phyloP scores from a whole-genome alignment of 108 stramenopile genomes.

The Cylindrotheca closterium region DNA sequence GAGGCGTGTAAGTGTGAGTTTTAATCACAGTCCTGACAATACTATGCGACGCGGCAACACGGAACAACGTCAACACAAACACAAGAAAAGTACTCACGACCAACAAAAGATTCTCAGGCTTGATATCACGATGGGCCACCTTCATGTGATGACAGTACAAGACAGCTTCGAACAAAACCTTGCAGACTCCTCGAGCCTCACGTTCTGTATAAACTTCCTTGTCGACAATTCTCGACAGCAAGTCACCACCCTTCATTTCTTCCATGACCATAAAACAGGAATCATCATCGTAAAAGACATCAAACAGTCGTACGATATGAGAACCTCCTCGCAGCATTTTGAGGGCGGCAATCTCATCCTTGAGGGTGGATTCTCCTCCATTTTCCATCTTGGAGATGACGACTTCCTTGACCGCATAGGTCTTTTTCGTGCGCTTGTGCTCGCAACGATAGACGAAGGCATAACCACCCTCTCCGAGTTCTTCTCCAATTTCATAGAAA shows the following conservation, averaged over 20 bases:
- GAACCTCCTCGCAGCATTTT: slow-evolving; percentile 63
- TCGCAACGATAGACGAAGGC: slow-evolving; percentile 58
- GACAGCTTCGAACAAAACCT: slow-evolving; percentile 78
- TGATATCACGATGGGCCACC: slow-evolving; percentile 81
- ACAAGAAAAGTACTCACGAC: slow-evolving; percentile 44
- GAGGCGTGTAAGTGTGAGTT: slow-evolving; percentile 27
- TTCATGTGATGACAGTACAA: slow-evolving; percentile 67
- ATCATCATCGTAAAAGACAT: slow-evolving; percentile 59
- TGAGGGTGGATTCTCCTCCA: slow-evolving; percentile 41
- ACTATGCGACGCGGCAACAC: not conserved
- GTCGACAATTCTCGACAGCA: slow-evolving; percentile 91
- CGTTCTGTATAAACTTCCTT: slow-evolving; percentile 89
- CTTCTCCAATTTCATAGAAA: slow-evolving; percentile 47
- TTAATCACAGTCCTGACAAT: not conserved
- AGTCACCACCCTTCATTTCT: slow-evolving; percentile 78
- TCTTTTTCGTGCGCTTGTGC: slow-evolving; percentile 42
- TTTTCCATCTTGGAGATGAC: slow-evolving; percentile 45
- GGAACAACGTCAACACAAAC: not conserved
- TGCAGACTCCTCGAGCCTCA: slow-evolving; percentile 88
- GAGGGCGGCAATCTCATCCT: slow-evolving; percentile 63
- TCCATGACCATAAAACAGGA: slow-evolving; percentile 75
- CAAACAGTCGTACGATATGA: slow-evolving; percentile 70
- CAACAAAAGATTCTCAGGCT: slow-evolving; percentile 89
- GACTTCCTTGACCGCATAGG: slow-evolving; percentile 66
- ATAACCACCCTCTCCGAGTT: slow-evolving; percentile 75